These are phyloP conservation scores for Speleostelium caveatum DNA, from an alignment of 78 protist genomes.

Conservation along the genomic window DNA sequence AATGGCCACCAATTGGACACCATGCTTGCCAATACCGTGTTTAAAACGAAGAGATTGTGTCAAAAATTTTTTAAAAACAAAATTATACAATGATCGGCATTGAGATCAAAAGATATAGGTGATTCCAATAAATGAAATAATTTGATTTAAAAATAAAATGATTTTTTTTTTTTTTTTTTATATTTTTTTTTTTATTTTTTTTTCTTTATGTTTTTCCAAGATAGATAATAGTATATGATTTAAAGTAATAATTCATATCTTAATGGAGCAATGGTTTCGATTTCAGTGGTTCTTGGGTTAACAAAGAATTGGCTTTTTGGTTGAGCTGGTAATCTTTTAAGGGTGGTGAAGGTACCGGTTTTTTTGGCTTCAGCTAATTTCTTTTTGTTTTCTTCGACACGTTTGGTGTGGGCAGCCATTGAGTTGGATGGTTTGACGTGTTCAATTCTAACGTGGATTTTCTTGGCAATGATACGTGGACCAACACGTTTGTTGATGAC, in stretches of 20 bases:
- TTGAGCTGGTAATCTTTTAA: conserved; percentile 47
- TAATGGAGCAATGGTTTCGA: conserved; percentile 65
- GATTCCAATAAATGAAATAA: too few relatives aligned
- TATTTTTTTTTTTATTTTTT: too few relatives aligned
- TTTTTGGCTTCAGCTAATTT: conserved; percentile 24
- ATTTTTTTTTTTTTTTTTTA: too few relatives aligned
- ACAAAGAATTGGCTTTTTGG: conserved; percentile 77
- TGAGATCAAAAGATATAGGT: neutral
- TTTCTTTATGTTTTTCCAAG: too few relatives aligned
- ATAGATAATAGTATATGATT: neutral
- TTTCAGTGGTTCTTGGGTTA: conserved; percentile 72
- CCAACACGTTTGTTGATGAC: conserved; percentile 97
- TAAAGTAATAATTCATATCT: conserved; percentile 68
- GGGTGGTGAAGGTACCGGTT: conserved; percentile 6
- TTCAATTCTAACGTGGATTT: conserved; percentile 99
- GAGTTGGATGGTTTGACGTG: conserved; percentile 98
- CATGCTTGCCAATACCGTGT: too few relatives aligned
- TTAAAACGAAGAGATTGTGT: too few relatives aligned
- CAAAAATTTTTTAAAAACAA: too few relatives aligned
- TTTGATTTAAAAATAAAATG: too few relatives aligned
- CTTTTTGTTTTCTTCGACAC: conserved; percentile 74
- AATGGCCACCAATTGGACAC: too few relatives aligned
- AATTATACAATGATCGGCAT: neutral
- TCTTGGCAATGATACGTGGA: conserved; percentile 96
- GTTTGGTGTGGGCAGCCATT: conserved; percentile 91